Percentiles rank a stretch among this genome's conserved stretches.
phyloP scores from a whole-genome alignment of 305 asterid species.

The Petunia hybrid region DNA sequence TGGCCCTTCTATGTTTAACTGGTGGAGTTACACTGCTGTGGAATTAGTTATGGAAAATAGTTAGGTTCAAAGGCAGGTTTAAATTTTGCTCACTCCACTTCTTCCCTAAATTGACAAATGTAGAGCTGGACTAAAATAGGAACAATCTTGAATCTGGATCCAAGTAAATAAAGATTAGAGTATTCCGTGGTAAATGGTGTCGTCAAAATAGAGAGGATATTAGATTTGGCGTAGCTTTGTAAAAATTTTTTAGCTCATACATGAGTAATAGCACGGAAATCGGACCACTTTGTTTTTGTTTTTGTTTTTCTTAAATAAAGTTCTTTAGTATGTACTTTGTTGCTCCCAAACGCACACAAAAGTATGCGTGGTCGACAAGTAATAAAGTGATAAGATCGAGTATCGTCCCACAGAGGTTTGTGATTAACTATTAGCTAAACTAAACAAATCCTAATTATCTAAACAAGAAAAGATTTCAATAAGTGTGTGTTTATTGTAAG shows the following conservation, averaged over 20 bases:
- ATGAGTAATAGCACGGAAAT: conserved; percentile 6
- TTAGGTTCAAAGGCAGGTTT: not conserved
- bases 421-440: too few relatives aligned
- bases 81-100: conserved; percentile 3
- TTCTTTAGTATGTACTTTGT: not conserved
- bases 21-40: not conserved
- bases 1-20: conserved; percentile 19
- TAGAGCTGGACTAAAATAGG: conserved; percentile 7
- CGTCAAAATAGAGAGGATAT: not conserved
- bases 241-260: not conserved
- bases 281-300: not conserved
- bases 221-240: conserved; percentile 13
- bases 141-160: conserved; percentile 9
- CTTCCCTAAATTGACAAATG: conserved; percentile 20
- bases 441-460: too few relatives aligned
- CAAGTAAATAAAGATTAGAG: conserved; percentile 11
- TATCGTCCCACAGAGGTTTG: too few relatives aligned
- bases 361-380: too few relatives aligned
- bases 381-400: too few relatives aligned
- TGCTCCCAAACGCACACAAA: too few relatives aligned
- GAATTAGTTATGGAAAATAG: not conserved
- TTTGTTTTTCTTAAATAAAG: conserved; percentile 4
- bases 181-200: not conserved
- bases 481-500: too few relatives aligned
- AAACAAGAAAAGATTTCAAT: too few relatives aligned